phyloP scores from a whole-genome alignment of 2,329 filamentous ascomycete species.

The Trichoderma sp. region DNA sequence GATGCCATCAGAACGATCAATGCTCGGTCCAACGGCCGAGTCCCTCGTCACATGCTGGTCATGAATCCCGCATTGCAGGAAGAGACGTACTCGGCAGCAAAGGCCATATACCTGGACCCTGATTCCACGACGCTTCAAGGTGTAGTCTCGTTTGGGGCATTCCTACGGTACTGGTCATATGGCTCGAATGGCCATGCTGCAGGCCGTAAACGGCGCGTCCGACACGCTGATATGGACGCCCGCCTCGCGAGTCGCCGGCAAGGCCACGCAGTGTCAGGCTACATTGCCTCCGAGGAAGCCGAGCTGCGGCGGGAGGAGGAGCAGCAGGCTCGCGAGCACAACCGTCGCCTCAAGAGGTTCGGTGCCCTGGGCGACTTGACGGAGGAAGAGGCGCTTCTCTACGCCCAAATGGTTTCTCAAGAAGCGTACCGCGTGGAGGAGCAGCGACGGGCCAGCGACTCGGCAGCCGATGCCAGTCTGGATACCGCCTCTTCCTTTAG shows the following conservation, averaged over 20 bases:
- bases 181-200: conserved; percentile 78
- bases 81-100: conserved; percentile 77
- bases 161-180: conserved; percentile 91
- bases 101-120: conserved; percentile 83
- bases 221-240: conserved; percentile 62
- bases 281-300: conserved; percentile 82
- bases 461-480: conserved; percentile 51
- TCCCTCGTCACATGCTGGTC: conserved; percentile 69
- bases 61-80: conserved; percentile 62
- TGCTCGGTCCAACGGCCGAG: conserved; percentile 77
- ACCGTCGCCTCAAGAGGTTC: conserved; percentile 75
- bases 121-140: conserved; percentile 84
- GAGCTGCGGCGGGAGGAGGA: conserved; percentile 77
- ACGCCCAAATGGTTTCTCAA: conserved; percentile 67
- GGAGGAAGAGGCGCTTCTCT: conserved; percentile 66
- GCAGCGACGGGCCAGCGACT: conserved; percentile 57
- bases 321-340: conserved; percentile 66
- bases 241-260: conserved; percentile 54
- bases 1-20: conserved; percentile 85
- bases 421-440: conserved; percentile 62
- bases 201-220: conserved; percentile 75
- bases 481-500: conserved; percentile 49
- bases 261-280: conserved; percentile 72
- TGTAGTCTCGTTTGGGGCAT: conserved; percentile 81
- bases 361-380: conserved; percentile 66